Evolutionary conservation across 2,329 filamentous ascomycete genomes (phyloP), one percentile per base, ranked within the genome.

Genomic region (Capronia coronata): DNA sequence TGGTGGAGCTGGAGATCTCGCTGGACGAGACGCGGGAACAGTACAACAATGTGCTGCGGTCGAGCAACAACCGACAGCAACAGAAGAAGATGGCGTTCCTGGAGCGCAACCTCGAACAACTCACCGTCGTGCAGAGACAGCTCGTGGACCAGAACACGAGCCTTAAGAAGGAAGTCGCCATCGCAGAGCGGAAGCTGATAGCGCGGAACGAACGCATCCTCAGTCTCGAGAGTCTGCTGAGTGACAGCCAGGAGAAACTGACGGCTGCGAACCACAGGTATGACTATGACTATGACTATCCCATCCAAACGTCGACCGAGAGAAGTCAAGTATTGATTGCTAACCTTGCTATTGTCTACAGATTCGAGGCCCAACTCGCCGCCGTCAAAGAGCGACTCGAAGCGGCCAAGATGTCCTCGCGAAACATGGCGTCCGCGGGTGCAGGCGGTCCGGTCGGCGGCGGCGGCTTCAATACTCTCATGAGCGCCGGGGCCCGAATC

Each of bases 11-110:
- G 22, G 93, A 98, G 70, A 98, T 98, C 63, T 94, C 87, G 29
- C 79, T 98, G 43, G 93, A 98, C 65, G 90, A 96, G 75, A 96
- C 93, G 1, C 82, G 93, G 48, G 93, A 98, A 74, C 93, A 98
- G 72, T 98, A 98, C 74, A 97, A 98, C 76, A 96, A 95, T 63
- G 93, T 98, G 53, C 79, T 98, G 51, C 84, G 91, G 49, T 93
- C 88, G 43, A 95, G 88, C 59, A 98, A 98, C 76, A 97, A 94
- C 75, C 86, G 93, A 52, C 91, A 93, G 19, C 93, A 98, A 74
- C 93, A 98, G 72, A 98, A 98, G 85, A 98, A 98, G 80, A 97
- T 98, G 87, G 94, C 93, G 13, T 98, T 98, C 78, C 74, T 98
- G 43, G 93, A 98, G 75, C 85, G 93, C 65, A 98, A 98, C 67